These are phyloP conservation scores for Candida sonorensis DNA, from an alignment of 805 yeast genomes.

Conservation along the genomic window DNA sequence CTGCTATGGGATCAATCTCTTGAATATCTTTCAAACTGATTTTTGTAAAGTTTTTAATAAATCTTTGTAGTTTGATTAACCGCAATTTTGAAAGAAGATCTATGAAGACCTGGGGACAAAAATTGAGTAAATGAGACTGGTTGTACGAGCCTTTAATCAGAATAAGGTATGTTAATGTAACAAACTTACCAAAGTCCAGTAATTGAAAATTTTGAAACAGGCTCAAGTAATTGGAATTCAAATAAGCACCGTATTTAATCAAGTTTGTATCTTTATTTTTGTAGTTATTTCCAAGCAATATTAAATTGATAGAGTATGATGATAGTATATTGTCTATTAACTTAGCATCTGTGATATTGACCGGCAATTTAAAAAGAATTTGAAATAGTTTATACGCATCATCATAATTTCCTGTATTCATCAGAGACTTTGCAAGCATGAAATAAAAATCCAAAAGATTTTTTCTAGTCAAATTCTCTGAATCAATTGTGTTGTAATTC, in stretches of 20 bases:
- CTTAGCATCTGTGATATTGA: neutral
- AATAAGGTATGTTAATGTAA: conserved; percentile 5
- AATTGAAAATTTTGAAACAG: conserved; percentile 11
- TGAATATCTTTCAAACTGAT: conserved; percentile 2
- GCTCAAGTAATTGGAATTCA: conserved; percentile 4
- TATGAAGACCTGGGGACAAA: conserved; percentile 5
- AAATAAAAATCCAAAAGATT: conserved; percentile 14
- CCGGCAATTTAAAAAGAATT: conserved; percentile 13
- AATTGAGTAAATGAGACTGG: conserved; percentile 1
- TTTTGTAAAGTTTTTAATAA: conserved; percentile 2
- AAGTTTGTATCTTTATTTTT: conserved; percentile 7
- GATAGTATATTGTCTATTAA: conserved; percentile 7
- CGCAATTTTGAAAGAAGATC: conserved; percentile 8
- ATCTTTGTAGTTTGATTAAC: conserved; percentile 4
- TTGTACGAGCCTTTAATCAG: neutral
- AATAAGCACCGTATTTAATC: conserved; percentile 6
- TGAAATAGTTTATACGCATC: conserved; percentile 16
- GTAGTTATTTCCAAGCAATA: conserved; percentile 6
- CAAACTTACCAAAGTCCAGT: conserved; percentile 7
- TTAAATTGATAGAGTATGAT: conserved; percentile 13
- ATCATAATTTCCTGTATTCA: conserved; percentile 8
- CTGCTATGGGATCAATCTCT: conserved; percentile 5
- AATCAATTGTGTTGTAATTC: conserved; percentile 10
- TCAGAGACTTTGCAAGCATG: conserved; percentile 12
- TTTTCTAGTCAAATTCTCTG: conserved; percentile 3